These are phyloP conservation scores for Solanum aculeatissimum DNA, from an alignment of 305 asterid genomes.

Conservation along the genomic window DNA sequence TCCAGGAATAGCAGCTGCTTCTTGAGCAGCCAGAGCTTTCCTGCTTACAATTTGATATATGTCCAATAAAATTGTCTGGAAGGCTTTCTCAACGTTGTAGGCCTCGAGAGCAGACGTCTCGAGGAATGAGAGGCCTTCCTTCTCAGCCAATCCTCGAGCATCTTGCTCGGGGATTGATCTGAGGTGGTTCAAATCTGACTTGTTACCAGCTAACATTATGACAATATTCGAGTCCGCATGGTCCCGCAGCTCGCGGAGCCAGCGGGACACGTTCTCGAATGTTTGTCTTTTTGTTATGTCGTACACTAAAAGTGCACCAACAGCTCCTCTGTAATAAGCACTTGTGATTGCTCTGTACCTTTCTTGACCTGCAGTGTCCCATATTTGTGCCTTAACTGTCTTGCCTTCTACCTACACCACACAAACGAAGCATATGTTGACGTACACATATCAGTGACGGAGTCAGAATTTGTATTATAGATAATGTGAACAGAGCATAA, in stretches of 20 bases:
- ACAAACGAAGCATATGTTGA: not conserved
- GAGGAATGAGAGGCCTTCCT: conserved; percentile 47
- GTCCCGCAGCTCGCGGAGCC: conserved; percentile 50
- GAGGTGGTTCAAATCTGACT: conserved; percentile 50
- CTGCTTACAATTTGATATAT: conserved; percentile 54
- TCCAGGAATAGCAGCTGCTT: conserved; percentile 41
- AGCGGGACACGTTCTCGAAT: conserved; percentile 45
- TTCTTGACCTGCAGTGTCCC: conserved; percentile 82
- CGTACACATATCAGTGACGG: not conserved
- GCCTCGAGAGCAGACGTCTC: conserved; percentile 70
- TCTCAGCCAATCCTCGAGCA: conserved; percentile 41
- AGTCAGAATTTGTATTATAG: not conserved
- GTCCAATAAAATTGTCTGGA: conserved; percentile 48
- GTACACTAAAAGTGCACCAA: conserved; percentile 55
- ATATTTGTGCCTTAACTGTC: conserved; percentile 60
- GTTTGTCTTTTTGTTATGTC: conserved; percentile 60
- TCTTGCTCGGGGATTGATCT: conserved; percentile 47
- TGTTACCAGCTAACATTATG: conserved; percentile 60
- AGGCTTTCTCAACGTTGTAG: conserved; percentile 49
- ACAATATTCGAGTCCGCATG: conserved; percentile 63
- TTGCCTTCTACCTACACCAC: conserved; percentile 45
- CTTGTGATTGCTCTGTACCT: conserved; percentile 64
- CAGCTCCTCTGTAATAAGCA: conserved; percentile 74
- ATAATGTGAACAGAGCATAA: not conserved
- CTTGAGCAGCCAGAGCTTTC: conserved; percentile 55